Evolutionary conservation across 495 filamentous ascomycete species (phyloP).

Genomic region (Podospora tetraspora): DNA sequence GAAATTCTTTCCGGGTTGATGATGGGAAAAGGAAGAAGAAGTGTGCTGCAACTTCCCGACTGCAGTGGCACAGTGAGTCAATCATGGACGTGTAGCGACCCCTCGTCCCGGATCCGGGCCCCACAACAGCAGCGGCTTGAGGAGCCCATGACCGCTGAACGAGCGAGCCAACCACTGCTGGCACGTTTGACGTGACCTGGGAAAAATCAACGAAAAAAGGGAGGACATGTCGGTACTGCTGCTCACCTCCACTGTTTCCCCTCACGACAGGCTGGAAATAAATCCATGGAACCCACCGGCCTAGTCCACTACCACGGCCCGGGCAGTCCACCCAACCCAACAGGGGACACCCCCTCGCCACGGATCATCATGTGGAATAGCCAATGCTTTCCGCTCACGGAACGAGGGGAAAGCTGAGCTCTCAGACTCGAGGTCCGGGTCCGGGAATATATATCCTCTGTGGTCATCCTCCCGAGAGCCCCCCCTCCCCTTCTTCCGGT

Average conservation of each 20-base stretch:
- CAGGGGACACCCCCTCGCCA: slow-evolving; percentile 1
- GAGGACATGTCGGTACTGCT: not conserved
- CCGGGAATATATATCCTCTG: not conserved
- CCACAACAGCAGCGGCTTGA: no score
- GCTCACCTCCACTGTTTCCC: not conserved
- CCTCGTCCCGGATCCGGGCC: not conserved
- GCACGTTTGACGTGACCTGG: not conserved
- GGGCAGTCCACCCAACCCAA: not conserved
- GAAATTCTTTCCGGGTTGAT: not conserved
- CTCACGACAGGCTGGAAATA: not conserved
- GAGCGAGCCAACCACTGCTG: not conserved
- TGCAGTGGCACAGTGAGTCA: not conserved
- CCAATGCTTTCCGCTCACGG: not conserved
- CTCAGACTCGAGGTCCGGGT: not conserved
- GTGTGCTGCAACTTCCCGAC: not conserved
- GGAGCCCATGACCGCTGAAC: not conserved
- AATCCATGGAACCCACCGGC: not conserved
- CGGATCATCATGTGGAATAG: slow-evolving; percentile 10
- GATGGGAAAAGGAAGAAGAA: not conserved
- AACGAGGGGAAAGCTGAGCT: not conserved
- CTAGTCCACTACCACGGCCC: not conserved
- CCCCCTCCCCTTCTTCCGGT: not conserved
- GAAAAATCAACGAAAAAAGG: not conserved
- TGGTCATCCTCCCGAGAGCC: not conserved
- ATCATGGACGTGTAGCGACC: not conserved